These are phyloP conservation scores for Albizia julibrissin DNA, from an alignment of 306 rosid species.

Conservation along the genomic window DNA sequence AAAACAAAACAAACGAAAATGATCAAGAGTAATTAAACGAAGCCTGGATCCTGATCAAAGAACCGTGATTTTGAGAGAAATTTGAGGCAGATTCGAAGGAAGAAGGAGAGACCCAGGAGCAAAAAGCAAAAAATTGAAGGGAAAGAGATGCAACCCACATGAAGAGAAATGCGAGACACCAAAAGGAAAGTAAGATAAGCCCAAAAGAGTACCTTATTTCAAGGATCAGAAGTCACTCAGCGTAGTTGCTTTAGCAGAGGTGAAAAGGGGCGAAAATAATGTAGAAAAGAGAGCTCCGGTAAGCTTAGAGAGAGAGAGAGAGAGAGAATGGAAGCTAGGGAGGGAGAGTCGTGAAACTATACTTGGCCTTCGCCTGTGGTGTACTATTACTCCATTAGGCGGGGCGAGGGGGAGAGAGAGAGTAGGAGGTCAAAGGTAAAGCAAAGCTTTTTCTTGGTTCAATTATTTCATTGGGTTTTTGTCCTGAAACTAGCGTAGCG, in stretches of 20 bases:
- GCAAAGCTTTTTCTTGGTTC: conserved; percentile 39
- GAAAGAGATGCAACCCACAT: conserved; percentile 20
- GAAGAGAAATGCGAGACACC: conserved; percentile 40
- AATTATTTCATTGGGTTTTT: conserved; percentile 51
- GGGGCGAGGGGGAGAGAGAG: conserved; percentile 27
- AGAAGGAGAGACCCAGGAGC: conserved; percentile 54
- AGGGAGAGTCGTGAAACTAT: conserved; percentile 25
- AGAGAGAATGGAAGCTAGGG: conserved; percentile 7
- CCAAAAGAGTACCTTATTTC: conserved; percentile 56
- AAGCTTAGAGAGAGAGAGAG: neutral
- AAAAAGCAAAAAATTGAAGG: conserved; percentile 34
- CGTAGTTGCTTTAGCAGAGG: conserved; percentile 51
- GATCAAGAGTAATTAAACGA: conserved; percentile 40
- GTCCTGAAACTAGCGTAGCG: conserved; percentile 47
- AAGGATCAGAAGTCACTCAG: conserved; percentile 47
- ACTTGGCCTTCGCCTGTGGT: conserved; percentile 44
- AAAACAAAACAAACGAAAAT: conserved; percentile 29
- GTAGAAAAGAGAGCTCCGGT: conserved; percentile 39
- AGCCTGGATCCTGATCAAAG: conserved; percentile 57
- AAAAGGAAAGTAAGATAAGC: conserved; percentile 51
- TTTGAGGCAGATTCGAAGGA: conserved; percentile 63
- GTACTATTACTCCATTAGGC: conserved; percentile 45
- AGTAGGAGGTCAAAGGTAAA: conserved; percentile 60
- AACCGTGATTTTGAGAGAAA: conserved; percentile 39
- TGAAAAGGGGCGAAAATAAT: conserved; percentile 37